A percentile compares a stretch with the other conserved stretches of the same genome.
These are phyloP conservation scores for Xylaria arbuscula DNA, from an alignment of 2,329 filamentous ascomycete species.

Conservation along the genomic window DNA sequence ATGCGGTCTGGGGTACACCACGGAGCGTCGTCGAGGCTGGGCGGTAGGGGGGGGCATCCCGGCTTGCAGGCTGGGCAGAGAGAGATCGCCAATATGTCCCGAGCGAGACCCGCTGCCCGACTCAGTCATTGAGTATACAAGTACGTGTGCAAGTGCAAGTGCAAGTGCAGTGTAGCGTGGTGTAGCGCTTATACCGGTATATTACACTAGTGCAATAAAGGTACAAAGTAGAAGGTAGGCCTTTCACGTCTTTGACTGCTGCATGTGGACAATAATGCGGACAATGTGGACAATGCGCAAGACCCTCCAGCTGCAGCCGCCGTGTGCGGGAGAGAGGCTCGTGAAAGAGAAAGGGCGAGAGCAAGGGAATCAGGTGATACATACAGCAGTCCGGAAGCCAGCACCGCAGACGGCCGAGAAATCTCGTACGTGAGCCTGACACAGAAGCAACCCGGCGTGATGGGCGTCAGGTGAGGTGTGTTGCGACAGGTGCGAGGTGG, in stretches of 20 bases:
- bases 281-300: slow-evolving; percentile 1
- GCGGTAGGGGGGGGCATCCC: slow-evolving; percentile 14
- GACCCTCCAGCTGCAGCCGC: slow-evolving; percentile 30
- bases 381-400: slow-evolving; percentile 4
- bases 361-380: slow-evolving; percentile 30
- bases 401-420: slow-evolving; percentile 1
- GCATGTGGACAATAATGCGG: neutral
- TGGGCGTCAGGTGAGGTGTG: slow-evolving; percentile 32
- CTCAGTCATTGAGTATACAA: slow-evolving; percentile 8
- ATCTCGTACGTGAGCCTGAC: slow-evolving; percentile 25
- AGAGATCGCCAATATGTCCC: slow-evolving; percentile 32
- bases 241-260: too few species aligned
- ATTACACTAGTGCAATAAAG: neutral
- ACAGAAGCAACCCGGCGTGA: slow-evolving; percentile 8
- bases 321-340: slow-evolving; percentile 28
- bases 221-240: neutral
- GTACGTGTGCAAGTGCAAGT: neutral
- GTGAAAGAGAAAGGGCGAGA: neutral
- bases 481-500: neutral
- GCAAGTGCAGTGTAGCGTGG: neutral
- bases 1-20: slow-evolving; percentile 6
- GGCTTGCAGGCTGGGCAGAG: slow-evolving; percentile 16
- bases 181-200: neutral
- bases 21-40: neutral
- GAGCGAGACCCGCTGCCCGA: slow-evolving; percentile 30